Evolutionary conservation across 495 filamentous ascomycete genomes (phyloP), one percentile per base, ranked within the genome.

Genomic region (Penicillium subrubescens): DNA sequence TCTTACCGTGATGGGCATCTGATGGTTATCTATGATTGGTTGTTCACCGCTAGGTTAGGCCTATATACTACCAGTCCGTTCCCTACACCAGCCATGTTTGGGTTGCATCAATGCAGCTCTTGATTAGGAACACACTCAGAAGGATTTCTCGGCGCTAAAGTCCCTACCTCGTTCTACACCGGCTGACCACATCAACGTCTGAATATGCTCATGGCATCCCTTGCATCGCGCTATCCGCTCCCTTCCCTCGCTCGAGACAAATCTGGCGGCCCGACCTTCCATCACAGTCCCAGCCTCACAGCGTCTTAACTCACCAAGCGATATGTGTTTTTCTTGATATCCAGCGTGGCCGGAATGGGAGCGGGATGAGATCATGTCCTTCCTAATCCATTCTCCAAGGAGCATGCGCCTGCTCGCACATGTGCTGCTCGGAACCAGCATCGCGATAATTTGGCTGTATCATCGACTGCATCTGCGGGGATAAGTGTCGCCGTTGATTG

Each of bases 321-420:
- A 19, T 43, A 21, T 17, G 51, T 37, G 15, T 51, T 43, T 48
- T 39, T 31, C 23, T 23, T 43, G 43, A 23, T 21, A 4, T 57
- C 35, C 17, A 27, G 10, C 6, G 10, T 50, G 31, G 33, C 19
- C 17, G 52, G 43, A 2, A 56, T 23, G 8, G 12, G 48, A 12
- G 14, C 43, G 43, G 19, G 19, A 15, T 52, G 25, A 14, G 52
- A 61, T n/a, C 6, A 14, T 12, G 12, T 65, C 31, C 23, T 65
- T 7, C 23, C 41, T 5, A 0, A 75, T 89, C 19, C 89, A 90
- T n/a, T 94, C 92, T 70, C 68, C 76, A 1, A 92, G 89, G 90
- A 88, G 90, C 0, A 80, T 92, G 27, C 81, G 90, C 19, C 73
- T 21, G 14, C 80, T 90, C 46, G 92, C 83, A 0, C 88, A 92